Evolutionary conservation across 768 basidiomycete species (phyloP).

Genomic region (Lactifluus echinatus): DNA sequence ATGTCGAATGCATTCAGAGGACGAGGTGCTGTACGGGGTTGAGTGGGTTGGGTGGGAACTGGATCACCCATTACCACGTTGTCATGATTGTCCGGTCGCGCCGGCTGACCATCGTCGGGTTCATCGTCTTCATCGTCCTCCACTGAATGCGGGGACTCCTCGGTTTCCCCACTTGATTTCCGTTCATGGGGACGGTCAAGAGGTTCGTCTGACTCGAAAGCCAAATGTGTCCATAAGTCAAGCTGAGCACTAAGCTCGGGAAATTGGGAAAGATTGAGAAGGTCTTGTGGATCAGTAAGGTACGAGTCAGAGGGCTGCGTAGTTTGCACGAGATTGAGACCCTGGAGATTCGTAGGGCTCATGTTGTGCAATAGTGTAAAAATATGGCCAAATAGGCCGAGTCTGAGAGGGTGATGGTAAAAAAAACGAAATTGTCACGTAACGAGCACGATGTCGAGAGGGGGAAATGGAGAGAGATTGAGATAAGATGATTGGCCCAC

Average conservation of each 20-base stretch:
- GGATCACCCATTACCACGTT: constrained; percentile 48
- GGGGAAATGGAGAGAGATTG: no score
- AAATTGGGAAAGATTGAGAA: constrained; percentile 54
- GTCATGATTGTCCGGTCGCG: constrained; percentile 46
- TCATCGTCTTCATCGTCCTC: constrained; percentile 31
- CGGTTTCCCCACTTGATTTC: constrained; percentile 20
- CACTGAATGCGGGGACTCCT: constrained; percentile 19
- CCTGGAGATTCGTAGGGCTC: constrained; percentile 60
- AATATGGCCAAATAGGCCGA: not conserved
- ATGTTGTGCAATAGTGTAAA: constrained; percentile 28
- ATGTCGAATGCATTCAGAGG: constrained; percentile 36
- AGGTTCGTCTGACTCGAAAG: constrained; percentile 70
- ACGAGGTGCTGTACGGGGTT: constrained; percentile 24
- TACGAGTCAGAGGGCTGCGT: constrained; percentile 32
- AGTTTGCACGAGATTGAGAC: constrained; percentile 72
- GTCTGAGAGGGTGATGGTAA: no score
- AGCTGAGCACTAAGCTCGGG: constrained; percentile 72
- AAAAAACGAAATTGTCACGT: no score
- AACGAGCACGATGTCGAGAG: no score
- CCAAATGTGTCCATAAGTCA: constrained; percentile 75
- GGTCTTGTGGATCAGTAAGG: constrained; percentile 38
- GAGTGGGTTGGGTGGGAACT: constrained; percentile 25
- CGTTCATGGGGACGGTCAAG: constrained; percentile 34
- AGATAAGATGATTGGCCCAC: constrained; percentile 4
- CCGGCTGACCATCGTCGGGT: constrained; percentile 21